Conservation (phyloP, 768 basidiomycete species). For the Termitomyces sp. region DNA sequence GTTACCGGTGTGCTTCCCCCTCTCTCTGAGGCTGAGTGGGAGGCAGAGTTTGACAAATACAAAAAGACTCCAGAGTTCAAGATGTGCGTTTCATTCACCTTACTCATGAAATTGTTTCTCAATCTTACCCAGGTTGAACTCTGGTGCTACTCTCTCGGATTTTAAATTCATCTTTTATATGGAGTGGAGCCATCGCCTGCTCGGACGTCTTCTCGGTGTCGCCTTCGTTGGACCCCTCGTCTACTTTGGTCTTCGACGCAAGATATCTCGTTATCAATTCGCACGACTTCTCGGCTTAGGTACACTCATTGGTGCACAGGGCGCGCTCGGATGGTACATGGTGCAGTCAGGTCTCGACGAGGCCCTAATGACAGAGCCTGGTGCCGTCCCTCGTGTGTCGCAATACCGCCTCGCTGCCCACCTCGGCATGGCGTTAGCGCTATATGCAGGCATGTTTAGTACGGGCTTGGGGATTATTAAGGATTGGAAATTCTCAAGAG, state of each 20-base stretch:
- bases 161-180: conserved; percentile 97
- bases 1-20: conserved; percentile 89
- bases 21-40: conserved; percentile 72
- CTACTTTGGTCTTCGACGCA: conserved; percentile 73
- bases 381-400: conserved; percentile 89
- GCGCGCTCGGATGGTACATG: conserved; percentile 98
- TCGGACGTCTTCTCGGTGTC: conserved; percentile 83
- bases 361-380: conserved; percentile 72
- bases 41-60: conserved; percentile 89
- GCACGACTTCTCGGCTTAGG: conserved; percentile 70
- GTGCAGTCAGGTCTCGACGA: conserved; percentile 94
- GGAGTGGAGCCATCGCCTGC: conserved; percentile 96
- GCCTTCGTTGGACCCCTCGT: conserved; percentile 81
- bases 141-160: conserved; percentile 79
- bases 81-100: conserved; percentile 53
- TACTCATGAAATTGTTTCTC: neutral
- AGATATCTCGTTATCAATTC: conserved; percentile 62
- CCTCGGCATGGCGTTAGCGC: conserved; percentile 82
- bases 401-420: conserved; percentile 97
- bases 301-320: conserved; percentile 85
- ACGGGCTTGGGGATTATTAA: conserved; percentile 71
- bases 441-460: conserved; percentile 93
- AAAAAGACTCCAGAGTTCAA: conserved; percentile 94
- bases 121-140: conserved; percentile 64
- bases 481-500: conserved; percentile 72